Conservation (phyloP, 805 yeast species). For the Kodamaea nitidulidarum region DNA sequence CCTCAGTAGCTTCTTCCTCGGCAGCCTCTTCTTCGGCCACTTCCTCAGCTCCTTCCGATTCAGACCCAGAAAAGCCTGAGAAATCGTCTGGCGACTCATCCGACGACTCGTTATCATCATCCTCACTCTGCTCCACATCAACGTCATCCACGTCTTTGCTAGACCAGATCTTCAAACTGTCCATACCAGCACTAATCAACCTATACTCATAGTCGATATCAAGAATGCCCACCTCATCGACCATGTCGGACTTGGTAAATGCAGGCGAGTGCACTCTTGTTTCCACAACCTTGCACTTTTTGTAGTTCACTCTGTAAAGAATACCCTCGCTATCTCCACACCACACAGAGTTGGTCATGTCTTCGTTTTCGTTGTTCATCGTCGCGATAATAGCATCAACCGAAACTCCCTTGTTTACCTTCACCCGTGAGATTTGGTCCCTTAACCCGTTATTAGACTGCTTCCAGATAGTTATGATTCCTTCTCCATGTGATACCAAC, state of each 20-base stretch:
- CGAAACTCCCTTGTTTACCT: conserved; percentile 63
- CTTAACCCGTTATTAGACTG: conserved; percentile 59
- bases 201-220: conserved; percentile 82
- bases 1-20: too few relatives aligned
- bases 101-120: conserved; percentile 1
- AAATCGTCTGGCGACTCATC: too few relatives aligned
- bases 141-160: conserved; percentile 22
- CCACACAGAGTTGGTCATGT: conserved; percentile 52
- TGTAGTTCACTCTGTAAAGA: conserved; percentile 62
- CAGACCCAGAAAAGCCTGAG: conserved; percentile 10
- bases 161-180: conserved; percentile 73
- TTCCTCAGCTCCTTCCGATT: conserved; percentile 14
- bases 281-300: conserved; percentile 59
- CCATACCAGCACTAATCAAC: conserved; percentile 80
- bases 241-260: conserved; percentile 29
- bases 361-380: conserved; percentile 49
- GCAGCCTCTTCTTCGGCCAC: conserved; percentile 12
- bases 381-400: conserved; percentile 66
- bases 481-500: conserved; percentile 88
- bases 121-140: conserved; percentile 13
- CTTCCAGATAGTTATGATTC: conserved; percentile 84
- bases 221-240: conserved; percentile 71
- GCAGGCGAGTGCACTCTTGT: conserved; percentile 58
- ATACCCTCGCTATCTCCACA: conserved; percentile 78
- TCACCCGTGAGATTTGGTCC: conserved; percentile 79